Conservation (phyloP, 2,329 filamentous ascomycete species). For the Talaromyces albobiverticillius region DNA sequence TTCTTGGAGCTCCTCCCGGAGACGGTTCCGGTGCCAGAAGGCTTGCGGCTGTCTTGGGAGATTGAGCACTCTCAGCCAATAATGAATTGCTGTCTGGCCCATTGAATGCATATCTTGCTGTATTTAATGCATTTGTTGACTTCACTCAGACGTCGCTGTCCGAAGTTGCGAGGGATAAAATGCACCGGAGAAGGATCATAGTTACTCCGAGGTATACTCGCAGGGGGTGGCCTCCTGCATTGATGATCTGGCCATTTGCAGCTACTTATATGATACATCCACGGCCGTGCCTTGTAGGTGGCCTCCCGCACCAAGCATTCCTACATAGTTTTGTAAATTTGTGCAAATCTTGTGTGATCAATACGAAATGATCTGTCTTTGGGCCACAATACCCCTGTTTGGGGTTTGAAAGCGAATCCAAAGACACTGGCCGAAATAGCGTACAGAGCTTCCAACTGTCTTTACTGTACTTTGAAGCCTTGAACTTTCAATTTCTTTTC, state of each 20-base stretch:
- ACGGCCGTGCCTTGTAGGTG: neutral
- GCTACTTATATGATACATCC: neutral
- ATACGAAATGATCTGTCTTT: neutral
- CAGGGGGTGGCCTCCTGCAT: slow-evolving; percentile 1
- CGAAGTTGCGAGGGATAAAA: neutral
- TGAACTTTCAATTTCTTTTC: no score
- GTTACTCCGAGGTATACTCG: slow-evolving; percentile 4
- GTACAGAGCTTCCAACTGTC: no score
- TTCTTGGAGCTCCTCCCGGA: slow-evolving; percentile 42
- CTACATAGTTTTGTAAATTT: neutral
- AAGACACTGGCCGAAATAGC: no score
- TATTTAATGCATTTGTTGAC: neutral
- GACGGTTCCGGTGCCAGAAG: slow-evolving; percentile 40
- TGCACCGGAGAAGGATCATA: slow-evolving; percentile 5
- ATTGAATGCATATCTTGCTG: slow-evolving; percentile 3
- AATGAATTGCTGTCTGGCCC: slow-evolving; percentile 1
- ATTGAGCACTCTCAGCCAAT: slow-evolving; percentile 24
- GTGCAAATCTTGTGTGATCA: neutral
- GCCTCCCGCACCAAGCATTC: slow-evolving; percentile 2
- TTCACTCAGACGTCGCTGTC: neutral
- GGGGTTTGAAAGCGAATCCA: no score
- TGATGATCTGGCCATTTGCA: slow-evolving; percentile 7
- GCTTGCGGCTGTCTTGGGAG: slow-evolving; percentile 31
- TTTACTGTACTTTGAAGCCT: no score
- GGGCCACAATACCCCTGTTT: neutral